Evolutionary conservation across 2,329 filamentous ascomycete genomes (phyloP), one percentile per base, ranked within the genome.

Genomic region (Trichophyton benhamiae): DNA sequence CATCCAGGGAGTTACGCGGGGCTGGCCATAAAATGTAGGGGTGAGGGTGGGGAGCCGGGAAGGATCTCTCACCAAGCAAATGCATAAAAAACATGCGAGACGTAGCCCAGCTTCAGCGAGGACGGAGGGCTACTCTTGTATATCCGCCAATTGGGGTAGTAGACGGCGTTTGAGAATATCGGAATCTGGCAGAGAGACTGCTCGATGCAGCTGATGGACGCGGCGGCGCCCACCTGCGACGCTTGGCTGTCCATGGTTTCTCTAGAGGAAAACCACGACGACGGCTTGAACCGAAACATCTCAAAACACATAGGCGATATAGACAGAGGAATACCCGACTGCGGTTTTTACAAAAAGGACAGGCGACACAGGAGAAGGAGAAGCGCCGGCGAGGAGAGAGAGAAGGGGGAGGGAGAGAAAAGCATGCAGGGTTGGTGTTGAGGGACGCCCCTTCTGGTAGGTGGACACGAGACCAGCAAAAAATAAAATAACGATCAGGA

Each of bases 51-150:
- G 33, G 2, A 38, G 33, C 11, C 20, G 20, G 33, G 30, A 33
- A 58, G 41, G 55, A 38, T 52, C 61, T 52, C 61, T 67, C 73
- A 82, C 80, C 78, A 81, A 62, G 88, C 88, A 80, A 89, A 91
- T 11, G 88, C 87, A 71, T 92, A 92, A 74, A 91, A 91, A 27
- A 91, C 84, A 69, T 90, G 87, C 66, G 87, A 91, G 68, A 92
- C 85, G 68, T 87, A 88, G 66, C 83, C 83, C 72, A 89, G 84
- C 71, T 88, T 88, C 69, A 92, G 77, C 61, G 84, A 84, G 0
- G 83, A 87, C 0, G 89, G 89, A 15, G 87, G 87, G 67, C 89
- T 83, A 65, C 86, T 82, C 61, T 81, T 80, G 74, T 91, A 90
- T 66, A 90, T 83, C 62, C 85, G 80, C 76, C 83, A 85, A 74